Evolutionary conservation across 164 flowering plant genomes (phyloP).

Genomic region (Macadamia tetraphylla): DNA sequence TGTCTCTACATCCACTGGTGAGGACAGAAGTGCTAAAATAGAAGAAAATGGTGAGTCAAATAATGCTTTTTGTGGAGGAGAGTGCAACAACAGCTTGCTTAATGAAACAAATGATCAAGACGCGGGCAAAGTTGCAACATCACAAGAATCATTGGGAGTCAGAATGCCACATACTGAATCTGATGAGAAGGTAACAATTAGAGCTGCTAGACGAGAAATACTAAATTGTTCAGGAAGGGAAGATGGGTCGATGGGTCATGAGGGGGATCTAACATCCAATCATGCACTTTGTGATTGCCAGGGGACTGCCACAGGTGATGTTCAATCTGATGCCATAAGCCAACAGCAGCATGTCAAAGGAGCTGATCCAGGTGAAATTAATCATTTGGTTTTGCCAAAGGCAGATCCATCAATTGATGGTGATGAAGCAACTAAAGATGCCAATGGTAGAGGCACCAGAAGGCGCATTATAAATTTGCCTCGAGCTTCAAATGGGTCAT

Average conservation of each 20-base stretch:
- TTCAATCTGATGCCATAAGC: slow-evolving; percentile 3
- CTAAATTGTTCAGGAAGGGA: slow-evolving; percentile 15
- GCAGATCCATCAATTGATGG: slow-evolving; percentile 20
- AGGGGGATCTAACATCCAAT: slow-evolving; percentile 16
- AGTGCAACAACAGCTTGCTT: slow-evolving; percentile 1
- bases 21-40: slow-evolving; percentile 9
- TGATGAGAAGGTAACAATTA: slow-evolving; percentile 13
- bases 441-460: slow-evolving; percentile 24
- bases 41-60: slow-evolving; percentile 18
- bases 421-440: slow-evolving; percentile 33
- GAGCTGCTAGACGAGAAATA: slow-evolving; percentile 5
- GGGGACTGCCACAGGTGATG: slow-evolving; percentile 14
- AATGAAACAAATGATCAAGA: slow-evolving; percentile 13
- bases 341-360: slow-evolving; percentile 18
- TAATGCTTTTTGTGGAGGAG: slow-evolving; percentile 8
- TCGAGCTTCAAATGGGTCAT: slow-evolving; percentile 27
- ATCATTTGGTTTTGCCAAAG: slow-evolving; percentile 14
- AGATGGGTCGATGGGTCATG: slow-evolving; percentile 14
- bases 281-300: slow-evolving; percentile 12
- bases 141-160: slow-evolving; percentile 15
- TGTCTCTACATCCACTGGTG: slow-evolving; percentile 7
- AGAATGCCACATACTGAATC: slow-evolving; percentile 10
- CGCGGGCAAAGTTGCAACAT: slow-evolving; percentile 9
- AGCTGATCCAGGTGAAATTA: slow-evolving; percentile 13
- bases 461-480: slow-evolving; percentile 55